Evolutionary conservation across 1,139 yeast genomes (phyloP).

Genomic region (Nakaseomyces kungkrabaensis): DNA sequence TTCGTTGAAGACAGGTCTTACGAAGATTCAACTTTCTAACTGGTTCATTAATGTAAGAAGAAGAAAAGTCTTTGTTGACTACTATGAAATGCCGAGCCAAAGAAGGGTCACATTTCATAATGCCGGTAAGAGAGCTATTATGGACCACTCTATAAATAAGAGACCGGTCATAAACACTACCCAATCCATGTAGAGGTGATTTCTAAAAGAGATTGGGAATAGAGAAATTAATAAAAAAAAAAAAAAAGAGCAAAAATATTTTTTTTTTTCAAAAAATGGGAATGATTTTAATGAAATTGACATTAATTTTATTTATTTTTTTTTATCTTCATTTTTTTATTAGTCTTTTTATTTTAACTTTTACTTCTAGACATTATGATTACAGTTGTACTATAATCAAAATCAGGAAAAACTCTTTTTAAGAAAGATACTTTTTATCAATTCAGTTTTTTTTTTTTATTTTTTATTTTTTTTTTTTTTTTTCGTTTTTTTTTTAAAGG

Average conservation of each 20-base stretch:
- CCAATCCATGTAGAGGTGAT: neutral
- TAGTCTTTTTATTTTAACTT: neutral
- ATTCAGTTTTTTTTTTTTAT: too few relatives aligned
- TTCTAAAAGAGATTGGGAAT: too few relatives aligned
- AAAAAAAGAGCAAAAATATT: neutral
- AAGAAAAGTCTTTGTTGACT: constrained; percentile 47
- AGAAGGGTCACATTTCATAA: constrained; percentile 9
- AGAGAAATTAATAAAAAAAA: neutral
- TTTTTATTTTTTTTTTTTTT: too few relatives aligned
- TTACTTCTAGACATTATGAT: neutral
- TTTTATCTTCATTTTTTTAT: too few relatives aligned
- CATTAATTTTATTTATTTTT: too few relatives aligned
- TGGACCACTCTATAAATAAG: constrained; percentile 2
- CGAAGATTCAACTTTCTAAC: constrained; percentile 83
- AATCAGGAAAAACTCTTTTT: neutral
- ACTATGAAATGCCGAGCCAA: constrained; percentile 12
- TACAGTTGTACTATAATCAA: neutral
- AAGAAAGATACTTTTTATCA: neutral
- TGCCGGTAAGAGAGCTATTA: neutral
- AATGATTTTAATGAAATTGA: too few relatives aligned
- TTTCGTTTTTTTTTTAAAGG: too few relatives aligned
- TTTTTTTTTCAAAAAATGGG: too few relatives aligned
- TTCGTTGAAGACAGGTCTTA: constrained; percentile 74
- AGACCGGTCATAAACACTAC: constrained; percentile 2
- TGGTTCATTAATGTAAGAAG: constrained; percentile 97